Base-by-base conservation (phyloP, 495 filamentous ascomycete genomes). In the Pyronema omphalodes region DNA sequence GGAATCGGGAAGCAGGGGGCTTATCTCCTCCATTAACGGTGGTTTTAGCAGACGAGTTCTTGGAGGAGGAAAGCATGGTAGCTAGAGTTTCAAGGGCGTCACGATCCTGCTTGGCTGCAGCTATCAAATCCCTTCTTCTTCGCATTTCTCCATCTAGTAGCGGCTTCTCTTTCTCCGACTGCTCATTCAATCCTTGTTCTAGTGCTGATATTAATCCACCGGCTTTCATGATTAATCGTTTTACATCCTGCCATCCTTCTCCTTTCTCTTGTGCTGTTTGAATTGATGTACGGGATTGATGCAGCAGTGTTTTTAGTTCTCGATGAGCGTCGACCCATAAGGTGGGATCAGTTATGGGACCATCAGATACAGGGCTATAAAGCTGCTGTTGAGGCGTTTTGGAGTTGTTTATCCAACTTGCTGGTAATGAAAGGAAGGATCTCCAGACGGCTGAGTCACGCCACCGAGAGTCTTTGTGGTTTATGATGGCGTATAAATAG, bases 61-160 rank as follows among this genome's bases (percentile, higher is more conserved):
- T 70, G 44, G 61, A 65, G 56, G 74, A 71, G 14, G 80, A 79
- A 69, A 91, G 77, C 23, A 78, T 80, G 61, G 81, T 79, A 55
- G 84, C 73, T 53, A 95, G 67, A 58, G 82, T 79, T 63, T 96
- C 91, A 60, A 96, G 62, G 6, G 84, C 86, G 55, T 94, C 88
- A 53, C 79, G 78, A 69, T 96, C 91, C 64, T 85, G 84, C 65
- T 78, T 73, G 34, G 85, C 85, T 43, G 78, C 79, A 3, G 77
- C 74, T 6, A 99, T 67, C 51, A 94, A 67, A 68, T 96, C 93
- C 53, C 76, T 77, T 53, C 91, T 69, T 29, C 93, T 70, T 18
- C 88, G 74, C 6, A 93, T 64, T 71, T 98, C 91, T n/a, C 91
- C 91, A 0, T 91, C 84, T 0, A 86, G 85, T 0, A 94, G 65